Percentiles rank a stretch among this genome's conserved stretches.
These are phyloP conservation scores for Tausonia pullulans DNA, from an alignment of 1,284 basidiomycete species.

Conservation along the genomic window DNA sequence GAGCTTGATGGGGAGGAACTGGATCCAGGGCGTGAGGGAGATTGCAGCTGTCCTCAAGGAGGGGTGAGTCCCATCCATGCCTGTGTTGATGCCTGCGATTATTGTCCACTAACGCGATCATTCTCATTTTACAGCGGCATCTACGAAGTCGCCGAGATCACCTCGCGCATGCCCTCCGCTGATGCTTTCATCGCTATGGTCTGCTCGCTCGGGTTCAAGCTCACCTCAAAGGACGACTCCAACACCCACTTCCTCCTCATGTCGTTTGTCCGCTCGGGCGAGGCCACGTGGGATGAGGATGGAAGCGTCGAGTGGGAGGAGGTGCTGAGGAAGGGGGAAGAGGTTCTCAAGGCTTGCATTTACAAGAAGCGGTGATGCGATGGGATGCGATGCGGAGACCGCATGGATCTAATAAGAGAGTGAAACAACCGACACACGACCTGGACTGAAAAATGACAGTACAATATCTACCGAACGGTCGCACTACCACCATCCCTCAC, in stretches of 20 bases:
- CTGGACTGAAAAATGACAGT: not conserved
- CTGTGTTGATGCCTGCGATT: not conserved
- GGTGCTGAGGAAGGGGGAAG: conserved; percentile 47
- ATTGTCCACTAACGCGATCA: not conserved
- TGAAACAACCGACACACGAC: not conserved
- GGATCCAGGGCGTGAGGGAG: conserved; percentile 81
- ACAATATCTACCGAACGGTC: not conserved
- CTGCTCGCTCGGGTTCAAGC: conserved; percentile 63
- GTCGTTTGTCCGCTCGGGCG: conserved; percentile 53
- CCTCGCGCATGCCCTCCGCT: conserved; percentile 65
- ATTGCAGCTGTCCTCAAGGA: conserved; percentile 72
- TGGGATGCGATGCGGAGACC: too few species aligned
- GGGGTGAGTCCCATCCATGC: conserved; percentile 47
- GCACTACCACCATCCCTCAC: not conserved
- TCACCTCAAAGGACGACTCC: conserved; percentile 61
- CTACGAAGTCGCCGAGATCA: conserved; percentile 90
- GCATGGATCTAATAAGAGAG: too few species aligned
- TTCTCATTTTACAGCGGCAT: conserved; percentile 49
- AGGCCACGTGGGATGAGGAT: conserved; percentile 28
- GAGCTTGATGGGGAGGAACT: conserved; percentile 95
- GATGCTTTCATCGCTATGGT: conserved; percentile 67
- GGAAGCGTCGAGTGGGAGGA: conserved; percentile 53
- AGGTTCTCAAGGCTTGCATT: conserved; percentile 79
- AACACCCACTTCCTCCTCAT: conserved; percentile 86
- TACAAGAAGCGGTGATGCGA: conserved; percentile 74